Evolutionary conservation across 495 filamentous ascomycete genomes (phyloP).

Genomic region (Aspergillus coremiiformis): DNA sequence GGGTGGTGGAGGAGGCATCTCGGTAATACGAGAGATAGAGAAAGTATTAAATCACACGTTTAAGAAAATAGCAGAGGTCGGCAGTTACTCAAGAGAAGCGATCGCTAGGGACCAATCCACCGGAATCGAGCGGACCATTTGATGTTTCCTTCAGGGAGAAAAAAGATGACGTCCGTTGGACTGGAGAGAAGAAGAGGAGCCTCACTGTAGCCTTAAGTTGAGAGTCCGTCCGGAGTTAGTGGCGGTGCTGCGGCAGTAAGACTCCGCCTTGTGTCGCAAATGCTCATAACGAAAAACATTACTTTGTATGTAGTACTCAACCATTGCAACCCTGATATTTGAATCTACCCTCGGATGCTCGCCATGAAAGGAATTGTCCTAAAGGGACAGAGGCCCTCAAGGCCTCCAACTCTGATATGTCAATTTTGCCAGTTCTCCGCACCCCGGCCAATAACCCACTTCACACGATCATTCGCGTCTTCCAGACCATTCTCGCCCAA

Average conservation of each 20-base stretch:
- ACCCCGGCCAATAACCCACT: slow-evolving; percentile 14
- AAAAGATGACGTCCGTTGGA: background rate
- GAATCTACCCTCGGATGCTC: background rate
- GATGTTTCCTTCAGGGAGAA: background rate
- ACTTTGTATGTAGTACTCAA: no score
- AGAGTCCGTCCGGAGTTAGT: slow-evolving; percentile 4
- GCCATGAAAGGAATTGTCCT: slow-evolving; percentile 32
- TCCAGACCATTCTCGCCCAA: slow-evolving; percentile 4
- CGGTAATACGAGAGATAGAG: slow-evolving; percentile 8
- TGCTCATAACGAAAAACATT: no score
- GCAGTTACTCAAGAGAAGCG: background rate
- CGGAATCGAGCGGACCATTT: slow-evolving; percentile 6
- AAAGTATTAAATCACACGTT: slow-evolving; percentile 7
- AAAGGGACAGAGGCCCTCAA: slow-evolving; percentile 20
- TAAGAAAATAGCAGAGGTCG: slow-evolving; percentile 5
- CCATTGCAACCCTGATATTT: no score
- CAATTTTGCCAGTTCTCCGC: slow-evolving; percentile 35
- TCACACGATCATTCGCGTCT: slow-evolving; percentile 16
- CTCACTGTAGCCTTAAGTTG: slow-evolving; percentile 2
- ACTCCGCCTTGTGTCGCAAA: slow-evolving; percentile 12
- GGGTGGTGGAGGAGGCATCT: slow-evolving; percentile 61
- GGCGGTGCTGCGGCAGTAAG: slow-evolving; percentile 12
- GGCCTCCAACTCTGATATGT: slow-evolving; percentile 24
- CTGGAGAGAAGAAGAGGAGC: background rate
- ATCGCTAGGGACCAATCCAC: slow-evolving; percentile 11